Evolutionary conservation across 2,329 filamentous ascomycete genomes (phyloP).

Genomic region (Fusarium annulatum): DNA sequence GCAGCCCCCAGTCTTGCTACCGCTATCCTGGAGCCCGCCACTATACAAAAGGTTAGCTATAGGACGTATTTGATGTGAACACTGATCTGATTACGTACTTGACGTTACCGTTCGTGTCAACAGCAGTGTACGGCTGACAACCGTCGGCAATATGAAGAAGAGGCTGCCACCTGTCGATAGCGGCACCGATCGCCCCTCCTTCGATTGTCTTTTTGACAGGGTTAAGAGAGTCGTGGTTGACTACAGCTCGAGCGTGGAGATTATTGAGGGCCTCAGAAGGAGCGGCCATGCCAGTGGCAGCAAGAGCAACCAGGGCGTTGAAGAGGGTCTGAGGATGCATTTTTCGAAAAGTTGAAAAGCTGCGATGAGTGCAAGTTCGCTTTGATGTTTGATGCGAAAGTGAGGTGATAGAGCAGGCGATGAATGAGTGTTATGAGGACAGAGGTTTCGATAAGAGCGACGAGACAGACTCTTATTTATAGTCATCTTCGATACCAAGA

Average conservation of each 20-base stretch:
- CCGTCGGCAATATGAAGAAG: slow-evolving; percentile 61
- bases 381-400: not conserved
- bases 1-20: slow-evolving; percentile 47
- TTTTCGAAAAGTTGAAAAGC: not conserved
- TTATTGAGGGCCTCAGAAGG: not conserved
- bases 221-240: slow-evolving; percentile 43
- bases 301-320: not conserved
- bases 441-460: not conserved
- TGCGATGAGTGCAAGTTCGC: too few relatives aligned
- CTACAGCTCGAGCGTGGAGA: slow-evolving; percentile 29
- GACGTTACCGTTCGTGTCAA: slow-evolving; percentile 66
- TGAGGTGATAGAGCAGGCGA: not conserved
- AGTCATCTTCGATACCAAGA: not conserved
- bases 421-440: not conserved
- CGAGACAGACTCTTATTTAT: not conserved
- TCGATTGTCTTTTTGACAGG: slow-evolving; percentile 44
- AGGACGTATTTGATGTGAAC: rapidly evolving
- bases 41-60: slow-evolving; percentile 13
- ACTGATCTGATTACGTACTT: slow-evolving; percentile 51
- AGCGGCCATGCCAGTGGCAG: slow-evolving; percentile 3
- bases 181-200: slow-evolving; percentile 35
- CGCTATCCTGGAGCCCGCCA: slow-evolving; percentile 50
- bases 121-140: slow-evolving; percentile 71
- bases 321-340: not conserved
- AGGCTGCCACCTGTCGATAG: slow-evolving; percentile 48